Conservation (phyloP, 2,329 filamentous ascomycete genomes). For the Ophiostoma triangulosporum region DNA sequence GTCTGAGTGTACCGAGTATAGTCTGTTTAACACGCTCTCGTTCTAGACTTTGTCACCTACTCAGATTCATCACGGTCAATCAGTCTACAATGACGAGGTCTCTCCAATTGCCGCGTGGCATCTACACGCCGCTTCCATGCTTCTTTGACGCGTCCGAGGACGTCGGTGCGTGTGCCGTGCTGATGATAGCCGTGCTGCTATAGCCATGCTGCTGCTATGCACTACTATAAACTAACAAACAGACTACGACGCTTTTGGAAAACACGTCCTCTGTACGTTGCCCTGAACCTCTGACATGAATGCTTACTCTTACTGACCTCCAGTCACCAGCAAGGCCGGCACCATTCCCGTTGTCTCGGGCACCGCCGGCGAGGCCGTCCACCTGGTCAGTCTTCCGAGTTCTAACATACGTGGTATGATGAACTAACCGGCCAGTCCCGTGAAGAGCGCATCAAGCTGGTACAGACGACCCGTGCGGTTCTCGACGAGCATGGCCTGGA, state of each 20-base stretch:
- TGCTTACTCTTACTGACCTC: neutral
- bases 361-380: slow-evolving; percentile 9
- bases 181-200: no score
- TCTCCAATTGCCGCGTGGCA: neutral
- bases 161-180: slow-evolving; percentile 5
- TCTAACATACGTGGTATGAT: neutral
- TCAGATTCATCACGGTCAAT: no score
- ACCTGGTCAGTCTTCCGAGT: neutral
- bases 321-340: slow-evolving; percentile 6
- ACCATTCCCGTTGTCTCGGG: slow-evolving; percentile 10
- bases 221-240: neutral
- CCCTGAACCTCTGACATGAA: neutral
- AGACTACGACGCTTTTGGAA: neutral
- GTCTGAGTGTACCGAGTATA: no score
- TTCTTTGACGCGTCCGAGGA: slow-evolving; percentile 10
- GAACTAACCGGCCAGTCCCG: no score
- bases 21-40: no score
- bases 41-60: no score
- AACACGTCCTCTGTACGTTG: neutral
- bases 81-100: neutral
- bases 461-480: neutral
- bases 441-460: slow-evolving; percentile 7
- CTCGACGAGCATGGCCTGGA: slow-evolving; percentile 15
- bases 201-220: no score
- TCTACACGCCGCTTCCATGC: slow-evolving; percentile 11